Evolutionary conservation across 768 basidiomycete genomes (phyloP).

Genomic region (Dentipellis fragilis): DNA sequence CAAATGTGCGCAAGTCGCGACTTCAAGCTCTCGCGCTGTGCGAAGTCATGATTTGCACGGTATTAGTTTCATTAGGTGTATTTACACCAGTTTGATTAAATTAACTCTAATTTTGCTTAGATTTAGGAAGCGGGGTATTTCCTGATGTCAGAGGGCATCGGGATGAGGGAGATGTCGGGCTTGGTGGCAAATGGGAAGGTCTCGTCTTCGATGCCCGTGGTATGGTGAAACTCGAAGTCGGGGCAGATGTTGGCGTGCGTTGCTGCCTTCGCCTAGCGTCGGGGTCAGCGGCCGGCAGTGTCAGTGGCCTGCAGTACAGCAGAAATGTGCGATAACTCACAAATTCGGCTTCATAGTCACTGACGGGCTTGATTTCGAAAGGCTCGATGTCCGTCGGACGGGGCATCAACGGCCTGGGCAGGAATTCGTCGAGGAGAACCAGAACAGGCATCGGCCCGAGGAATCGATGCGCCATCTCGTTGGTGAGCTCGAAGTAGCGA

Average conservation of each 20-base stretch:
- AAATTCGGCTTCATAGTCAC: background rate
- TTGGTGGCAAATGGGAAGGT: background rate
- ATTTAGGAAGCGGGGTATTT: too few relatives aligned
- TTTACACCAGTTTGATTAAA: too few relatives aligned
- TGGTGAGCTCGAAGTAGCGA: too few relatives aligned
- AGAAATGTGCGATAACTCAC: background rate
- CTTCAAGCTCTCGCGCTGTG: too few relatives aligned
- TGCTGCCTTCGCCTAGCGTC: background rate
- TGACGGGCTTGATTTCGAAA: background rate
- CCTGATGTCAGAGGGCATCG: background rate
- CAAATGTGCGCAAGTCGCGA: too few relatives aligned
- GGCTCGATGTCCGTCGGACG: background rate
- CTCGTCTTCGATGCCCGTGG: background rate
- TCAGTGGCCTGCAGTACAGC: too few relatives aligned
- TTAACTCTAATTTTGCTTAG: too few relatives aligned
- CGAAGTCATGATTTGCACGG: too few relatives aligned
- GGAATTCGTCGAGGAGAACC: too few relatives aligned
- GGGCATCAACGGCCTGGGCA: background rate
- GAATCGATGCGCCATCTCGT: constrained; percentile 42
- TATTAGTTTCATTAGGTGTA: too few relatives aligned
- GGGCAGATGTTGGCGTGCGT: too few relatives aligned
- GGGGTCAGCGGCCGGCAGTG: background rate
- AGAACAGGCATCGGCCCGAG: too few relatives aligned
- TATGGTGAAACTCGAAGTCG: background rate
- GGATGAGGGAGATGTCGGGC: background rate